Base-by-base conservation (phyloP, 208 protist genomes). In the Crithidia expoeki region DNA sequence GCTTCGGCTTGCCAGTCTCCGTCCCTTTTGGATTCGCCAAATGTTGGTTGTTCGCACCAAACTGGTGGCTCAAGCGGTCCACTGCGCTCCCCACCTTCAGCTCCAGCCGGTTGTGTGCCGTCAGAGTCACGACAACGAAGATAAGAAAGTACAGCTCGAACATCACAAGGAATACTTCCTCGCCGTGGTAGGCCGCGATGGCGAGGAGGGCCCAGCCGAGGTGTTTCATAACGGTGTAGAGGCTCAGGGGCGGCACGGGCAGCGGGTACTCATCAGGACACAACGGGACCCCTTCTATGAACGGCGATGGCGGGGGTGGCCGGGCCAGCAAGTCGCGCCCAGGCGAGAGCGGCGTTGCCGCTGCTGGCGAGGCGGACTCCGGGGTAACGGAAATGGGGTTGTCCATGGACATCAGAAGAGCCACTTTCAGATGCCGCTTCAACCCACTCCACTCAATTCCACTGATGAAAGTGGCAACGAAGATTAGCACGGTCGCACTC, bases 381-480 rank as follows among this genome's bases (percentile, higher is more conserved):
- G 62, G 25, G 23, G 63, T 32, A 55, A 57, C n/a, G 33, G 61
- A 67, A 23, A 21, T 57, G n/a, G 46, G 46, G 47, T 51, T 68
- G 6, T 68, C 66, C 34, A 55, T 53, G 10, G 58, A 63, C 44
- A 82, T 69, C 10, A 94, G 67, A 56, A 96, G 69, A 1, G 76
- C 67, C 17, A 93, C 86, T 68, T 96, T 96, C n/a, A 96, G 78
- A 70, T 96, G 91, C 3, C 91, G 84, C 77, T 93, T 94, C 36
- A 96, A 32, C 16, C 81, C 83, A 34, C 68, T 79, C 87, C 89
- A 96, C 82, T 96, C 88, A 17, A 94, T 75, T 32, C 79, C 74
- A 33, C 75, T 76, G 33, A 88, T 70, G 55, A 88, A 83, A 21
- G 83, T 76, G 9, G 73, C 81, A 62, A 81, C 67, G 55, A 69